A percentile compares a stretch with the other conserved stretches of the same genome.
These are phyloP conservation scores for Cystobasidiaceae sp. DNA, from an alignment of 1,284 basidiomycete genomes.

Conservation along the genomic window DNA sequence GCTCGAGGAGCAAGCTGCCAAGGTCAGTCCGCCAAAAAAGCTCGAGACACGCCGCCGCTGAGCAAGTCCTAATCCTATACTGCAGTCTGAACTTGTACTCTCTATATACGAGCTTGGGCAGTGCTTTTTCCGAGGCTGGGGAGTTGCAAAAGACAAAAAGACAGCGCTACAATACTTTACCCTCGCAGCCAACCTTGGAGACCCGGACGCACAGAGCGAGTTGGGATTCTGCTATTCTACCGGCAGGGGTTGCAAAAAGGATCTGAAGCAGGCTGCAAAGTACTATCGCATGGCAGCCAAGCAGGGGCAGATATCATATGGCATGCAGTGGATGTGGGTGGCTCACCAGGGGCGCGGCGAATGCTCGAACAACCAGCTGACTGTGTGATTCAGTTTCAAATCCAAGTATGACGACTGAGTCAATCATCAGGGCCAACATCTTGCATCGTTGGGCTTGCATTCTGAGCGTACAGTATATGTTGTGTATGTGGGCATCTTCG, in stretches of 20 bases:
- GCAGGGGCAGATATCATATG: slow-evolving; percentile 72
- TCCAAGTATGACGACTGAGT: slow-evolving; percentile 28
- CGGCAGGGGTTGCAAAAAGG: slow-evolving; percentile 83
- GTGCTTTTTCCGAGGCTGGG: slow-evolving; percentile 89
- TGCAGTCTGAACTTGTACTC: slow-evolving; percentile 71
- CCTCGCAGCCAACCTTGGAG: slow-evolving; percentile 75
- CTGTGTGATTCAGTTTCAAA: too few species aligned
- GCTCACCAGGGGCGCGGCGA: too few species aligned
- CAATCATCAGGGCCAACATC: too few species aligned
- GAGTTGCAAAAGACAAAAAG: slow-evolving; percentile 73
- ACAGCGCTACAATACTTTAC: slow-evolving; percentile 63
- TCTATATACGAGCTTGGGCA: slow-evolving; percentile 88
- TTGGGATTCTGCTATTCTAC: slow-evolving; percentile 77
- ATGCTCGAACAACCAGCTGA: too few species aligned
- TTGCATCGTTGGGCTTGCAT: too few species aligned
- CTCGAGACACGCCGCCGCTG: not conserved
- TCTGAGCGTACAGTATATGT: too few species aligned
- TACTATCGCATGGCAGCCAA: slow-evolving; percentile 81
- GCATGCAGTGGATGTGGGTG: slow-evolving; percentile 49
- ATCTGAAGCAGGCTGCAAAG: slow-evolving; percentile 74
- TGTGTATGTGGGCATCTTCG: too few species aligned
- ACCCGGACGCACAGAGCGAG: slow-evolving; percentile 74
- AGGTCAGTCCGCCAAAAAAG: slow-evolving; percentile 45
- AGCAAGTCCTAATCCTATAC: slow-evolving; percentile 23
- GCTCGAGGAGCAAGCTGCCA: slow-evolving; percentile 48